Base-by-base conservation (phyloP, 352 stramenopile species). In the Peronospora farinosa region DNA sequence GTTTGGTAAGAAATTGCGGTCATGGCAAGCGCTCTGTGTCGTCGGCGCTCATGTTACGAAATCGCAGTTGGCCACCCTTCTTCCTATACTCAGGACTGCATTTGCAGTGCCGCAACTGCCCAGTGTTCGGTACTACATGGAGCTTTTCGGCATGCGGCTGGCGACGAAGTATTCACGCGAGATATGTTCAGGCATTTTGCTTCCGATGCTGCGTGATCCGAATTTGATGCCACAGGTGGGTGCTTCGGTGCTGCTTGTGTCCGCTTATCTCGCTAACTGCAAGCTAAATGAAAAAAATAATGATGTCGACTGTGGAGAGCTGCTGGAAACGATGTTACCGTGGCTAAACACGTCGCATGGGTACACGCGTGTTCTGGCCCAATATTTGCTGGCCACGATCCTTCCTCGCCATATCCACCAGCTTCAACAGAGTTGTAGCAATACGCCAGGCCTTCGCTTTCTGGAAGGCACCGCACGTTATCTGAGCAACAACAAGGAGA, bases 401-500 rank as follows among this genome's bases (percentile, higher is more conserved):
- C 60, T 92, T 32, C 81, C 81, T 42, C 72, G 66, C 7, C 79
- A 82, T 19, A 36, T 89, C 16, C 65, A 85, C 36, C 57, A 72
- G 16, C 57, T 63, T 1, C 32, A 58, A 23, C 27, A 52, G 16
- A 39, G 16, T 37, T 52, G 30, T 23, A 54, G 12, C 3, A 35
- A 53, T 21, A 44, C 51, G 8, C 54, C 67, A 1, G 68, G 75
- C 30, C 39, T 78, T 19, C 45, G 51, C 5, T 88, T 89, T 17
- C 60, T 90, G 13, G 40, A 74, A 37, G 59, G 68, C 0, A 82
- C 79, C 7, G 62, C 69, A 21, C 57, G 64, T 11, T 92, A 79
- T 51, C 28, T 92, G 45, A 92, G 75, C 47, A 69, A 78, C 36
- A 92, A 90, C 62, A 90, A 90, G 54, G 81, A 92, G 40, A 74